Percentiles rank a stretch among this genome's conserved stretches.
These are phyloP conservation scores for Geotrichum australiense DNA, from an alignment of 1,139 yeast species.

Conservation along the genomic window DNA sequence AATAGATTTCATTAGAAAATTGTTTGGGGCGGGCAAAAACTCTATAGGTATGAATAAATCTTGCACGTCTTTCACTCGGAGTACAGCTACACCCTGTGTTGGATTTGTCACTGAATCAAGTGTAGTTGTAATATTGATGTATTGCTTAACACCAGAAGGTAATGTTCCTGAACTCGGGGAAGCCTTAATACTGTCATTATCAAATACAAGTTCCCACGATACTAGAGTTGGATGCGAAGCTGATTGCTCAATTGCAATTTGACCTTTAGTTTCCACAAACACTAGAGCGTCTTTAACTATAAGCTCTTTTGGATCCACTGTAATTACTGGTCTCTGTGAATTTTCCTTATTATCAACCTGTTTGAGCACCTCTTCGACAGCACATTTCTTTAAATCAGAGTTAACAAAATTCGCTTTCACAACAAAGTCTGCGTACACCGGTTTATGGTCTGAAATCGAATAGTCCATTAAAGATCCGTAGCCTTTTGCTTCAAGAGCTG, in stretches of 20 bases:
- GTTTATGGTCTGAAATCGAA: conserved; percentile 64
- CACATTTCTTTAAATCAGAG: conserved; percentile 34
- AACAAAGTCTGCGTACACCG: conserved; percentile 51
- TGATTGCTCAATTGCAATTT: conserved; percentile 11
- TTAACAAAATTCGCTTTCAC: conserved; percentile 46
- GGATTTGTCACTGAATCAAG: neutral
- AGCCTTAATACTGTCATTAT: conserved; percentile 14
- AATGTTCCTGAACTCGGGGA: conserved; percentile 24
- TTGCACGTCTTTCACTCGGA: conserved; percentile 29
- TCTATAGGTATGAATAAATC: conserved; percentile 33
- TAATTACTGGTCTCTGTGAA: conserved; percentile 37
- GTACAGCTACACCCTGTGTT: conserved; percentile 26
- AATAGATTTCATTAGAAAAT: conserved; percentile 18
- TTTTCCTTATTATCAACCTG: conserved; percentile 40
- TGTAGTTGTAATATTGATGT: conserved; percentile 4
- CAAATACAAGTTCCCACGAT: conserved; percentile 21
- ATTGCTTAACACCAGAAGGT: conserved; percentile 27
- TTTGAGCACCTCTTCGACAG: conserved; percentile 36
- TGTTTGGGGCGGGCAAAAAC: conserved; percentile 26
- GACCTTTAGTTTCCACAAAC: conserved; percentile 17
- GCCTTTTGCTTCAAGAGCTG: conserved; percentile 14
- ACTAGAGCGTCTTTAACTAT: conserved; percentile 18
- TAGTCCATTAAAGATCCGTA: conserved; percentile 30
- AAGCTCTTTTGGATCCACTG: conserved; percentile 29
- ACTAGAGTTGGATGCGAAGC: conserved; percentile 8